Conservation (phyloP, 2,329 filamentous ascomycete species). For the Sphaerostilbella broomeana region DNA sequence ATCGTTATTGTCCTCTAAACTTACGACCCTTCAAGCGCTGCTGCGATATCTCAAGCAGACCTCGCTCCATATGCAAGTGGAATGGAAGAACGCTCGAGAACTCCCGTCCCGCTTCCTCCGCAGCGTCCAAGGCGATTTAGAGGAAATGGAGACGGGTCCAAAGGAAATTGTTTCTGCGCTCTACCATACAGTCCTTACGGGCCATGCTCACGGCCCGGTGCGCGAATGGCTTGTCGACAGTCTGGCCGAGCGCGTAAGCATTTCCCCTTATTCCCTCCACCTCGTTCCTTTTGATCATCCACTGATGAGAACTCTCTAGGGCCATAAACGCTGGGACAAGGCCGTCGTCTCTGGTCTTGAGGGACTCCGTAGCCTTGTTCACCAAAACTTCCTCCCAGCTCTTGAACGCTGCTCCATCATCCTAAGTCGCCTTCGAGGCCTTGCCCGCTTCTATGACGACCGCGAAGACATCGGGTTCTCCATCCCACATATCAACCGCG, state of each 20-base stretch:
- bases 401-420: constrained; percentile 78
- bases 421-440: constrained; percentile 72
- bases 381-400: constrained; percentile 83
- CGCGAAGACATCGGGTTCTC: constrained; percentile 61
- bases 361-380: constrained; percentile 67
- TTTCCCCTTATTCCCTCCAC: background rate
- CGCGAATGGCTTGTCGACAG: constrained; percentile 86
- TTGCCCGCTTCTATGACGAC: constrained; percentile 71
- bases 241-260: constrained; percentile 65
- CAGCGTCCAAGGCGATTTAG: constrained; percentile 69
- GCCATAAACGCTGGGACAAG: constrained; percentile 93
- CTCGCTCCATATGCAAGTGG: constrained; percentile 68
- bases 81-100: constrained; percentile 78
- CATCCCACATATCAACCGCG: constrained; percentile 53
- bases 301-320: constrained; percentile 40
- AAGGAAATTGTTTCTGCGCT: constrained; percentile 64
- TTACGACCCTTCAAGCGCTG: constrained; percentile 80
- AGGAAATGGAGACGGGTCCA: constrained; percentile 50
- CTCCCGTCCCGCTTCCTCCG: constrained; percentile 71
- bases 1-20: constrained; percentile 77
- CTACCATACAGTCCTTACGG: constrained; percentile 79
- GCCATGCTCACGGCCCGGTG: constrained; percentile 67
- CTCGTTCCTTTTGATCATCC: constrained; percentile 39
- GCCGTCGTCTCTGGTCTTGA: constrained; percentile 72
- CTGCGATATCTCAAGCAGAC: constrained; percentile 79